These are phyloP conservation scores for Linum lewisii DNA, from an alignment of 345 rosid genomes.

Conservation along the genomic window DNA sequence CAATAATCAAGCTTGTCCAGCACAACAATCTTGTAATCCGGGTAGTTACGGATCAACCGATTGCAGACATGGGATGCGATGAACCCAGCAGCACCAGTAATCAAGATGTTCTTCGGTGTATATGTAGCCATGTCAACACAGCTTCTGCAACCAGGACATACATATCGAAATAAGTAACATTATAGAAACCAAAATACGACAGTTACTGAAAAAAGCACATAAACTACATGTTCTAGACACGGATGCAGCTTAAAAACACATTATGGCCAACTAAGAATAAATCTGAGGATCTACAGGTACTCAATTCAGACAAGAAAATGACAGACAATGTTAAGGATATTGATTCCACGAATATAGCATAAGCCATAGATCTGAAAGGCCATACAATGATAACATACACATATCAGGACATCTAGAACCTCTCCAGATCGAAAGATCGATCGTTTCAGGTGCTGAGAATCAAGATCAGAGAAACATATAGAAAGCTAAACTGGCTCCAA, in stretches of 20 bases:
- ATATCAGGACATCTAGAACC: background rate
- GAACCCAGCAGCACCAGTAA: slow-evolving; percentile 86
- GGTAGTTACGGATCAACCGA: slow-evolving; percentile 59
- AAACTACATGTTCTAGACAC: background rate
- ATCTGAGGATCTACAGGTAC: too few relatives aligned
- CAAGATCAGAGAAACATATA: background rate
- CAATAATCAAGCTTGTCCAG: slow-evolving; percentile 91
- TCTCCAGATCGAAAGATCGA: background rate
- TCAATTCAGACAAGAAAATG: too few relatives aligned
- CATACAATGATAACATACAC: background rate
- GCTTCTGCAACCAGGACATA: slow-evolving; percentile 8
- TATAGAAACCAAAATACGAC: background rate
- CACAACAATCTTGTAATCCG: slow-evolving; percentile 77
- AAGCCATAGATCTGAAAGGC: background rate
- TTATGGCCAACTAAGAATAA: background rate
- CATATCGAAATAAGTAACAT: background rate
- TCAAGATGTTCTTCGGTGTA: slow-evolving; percentile 74
- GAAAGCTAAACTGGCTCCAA: background rate
- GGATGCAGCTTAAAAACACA: background rate
- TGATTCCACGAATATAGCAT: too few relatives aligned
- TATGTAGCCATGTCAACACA: slow-evolving; percentile 26
- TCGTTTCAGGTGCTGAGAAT: background rate
- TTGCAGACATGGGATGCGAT: slow-evolving; percentile 80
- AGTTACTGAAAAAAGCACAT: background rate
- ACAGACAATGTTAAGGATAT: too few relatives aligned